Conservation (phyloP, 1,139 yeast genomes). For the Trichomonascaceae sp. region DNA sequence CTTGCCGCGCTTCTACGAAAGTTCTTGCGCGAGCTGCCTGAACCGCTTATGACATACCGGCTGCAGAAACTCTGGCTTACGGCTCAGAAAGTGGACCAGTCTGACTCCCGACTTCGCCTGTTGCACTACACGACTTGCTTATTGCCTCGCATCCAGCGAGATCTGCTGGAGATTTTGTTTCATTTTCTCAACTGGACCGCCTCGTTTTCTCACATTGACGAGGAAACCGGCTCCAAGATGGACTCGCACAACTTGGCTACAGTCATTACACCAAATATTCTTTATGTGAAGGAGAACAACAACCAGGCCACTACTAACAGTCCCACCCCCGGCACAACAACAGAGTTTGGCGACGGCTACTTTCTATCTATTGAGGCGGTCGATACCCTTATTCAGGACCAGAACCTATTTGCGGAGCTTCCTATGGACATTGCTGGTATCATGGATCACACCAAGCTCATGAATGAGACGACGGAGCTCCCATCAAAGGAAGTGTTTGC, state of each 20-base stretch:
- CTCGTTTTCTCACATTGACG: conserved; percentile 65
- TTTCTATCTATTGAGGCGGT: conserved; percentile 87
- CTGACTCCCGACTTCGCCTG: conserved; percentile 24
- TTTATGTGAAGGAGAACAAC: conserved; percentile 33
- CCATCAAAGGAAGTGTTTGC: background rate
- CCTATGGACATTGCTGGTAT: conserved; percentile 39
- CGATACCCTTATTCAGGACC: conserved; percentile 69
- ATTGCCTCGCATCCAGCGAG: conserved; percentile 74
- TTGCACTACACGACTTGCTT: conserved; percentile 64
- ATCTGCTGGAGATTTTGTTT: conserved; percentile 72
- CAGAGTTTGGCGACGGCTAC: conserved; percentile 57
- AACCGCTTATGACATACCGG: conserved; percentile 68
- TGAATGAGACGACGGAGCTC: conserved; percentile 3
- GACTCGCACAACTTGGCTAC: conserved; percentile 92
- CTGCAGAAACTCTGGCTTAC: conserved; percentile 73
- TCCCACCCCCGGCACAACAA: conserved; percentile 9
- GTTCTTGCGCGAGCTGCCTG: conserved; percentile 85
- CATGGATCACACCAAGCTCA: conserved; percentile 19
- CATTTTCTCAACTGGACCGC: conserved; percentile 93
- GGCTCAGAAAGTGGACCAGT: conserved; percentile 38
- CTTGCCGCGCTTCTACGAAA: conserved; percentile 88
- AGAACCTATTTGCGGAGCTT: conserved; percentile 66
- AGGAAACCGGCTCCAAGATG: conserved; percentile 75
- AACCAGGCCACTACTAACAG: background rate
- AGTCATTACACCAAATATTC: conserved; percentile 84